Conservation (phyloP, 805 yeast species). For the Candida chilensis region DNA sequence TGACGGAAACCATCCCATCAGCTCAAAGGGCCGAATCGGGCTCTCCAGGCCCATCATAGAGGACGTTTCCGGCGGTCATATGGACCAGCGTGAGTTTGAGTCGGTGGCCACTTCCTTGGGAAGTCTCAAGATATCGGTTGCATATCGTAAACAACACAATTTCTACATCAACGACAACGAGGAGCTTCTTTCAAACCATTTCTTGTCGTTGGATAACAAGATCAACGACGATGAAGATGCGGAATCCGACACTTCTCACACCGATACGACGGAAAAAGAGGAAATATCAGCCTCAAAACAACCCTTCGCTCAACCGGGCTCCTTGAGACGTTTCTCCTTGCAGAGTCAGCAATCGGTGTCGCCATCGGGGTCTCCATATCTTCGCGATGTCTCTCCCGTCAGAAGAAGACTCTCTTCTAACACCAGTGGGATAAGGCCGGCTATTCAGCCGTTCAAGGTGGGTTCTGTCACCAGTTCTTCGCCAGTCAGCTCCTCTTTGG, state of each 20-base stretch:
- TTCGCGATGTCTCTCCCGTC: conserved; percentile 1
- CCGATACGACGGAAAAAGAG: no score
- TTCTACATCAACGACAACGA: conserved; percentile 66
- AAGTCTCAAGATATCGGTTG: conserved; percentile 60
- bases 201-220: conserved; percentile 34
- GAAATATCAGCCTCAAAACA: no score
- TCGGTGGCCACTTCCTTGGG: conserved; percentile 77
- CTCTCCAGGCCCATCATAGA: conserved; percentile 59
- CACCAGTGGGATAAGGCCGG: conserved; percentile 14
- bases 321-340: conserved; percentile 2
- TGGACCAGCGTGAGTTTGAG: conserved; percentile 52
- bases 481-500: conserved; percentile 25
- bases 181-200: conserved; percentile 49
- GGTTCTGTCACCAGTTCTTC: conserved; percentile 45
- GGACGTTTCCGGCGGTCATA: conserved; percentile 32
- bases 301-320: conserved; percentile 1
- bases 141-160: conserved; percentile 64
- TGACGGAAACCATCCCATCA: conserved; percentile 73
- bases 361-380: conserved; percentile 1
- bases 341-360: conserved; percentile 3
- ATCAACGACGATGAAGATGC: no score
- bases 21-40: conserved; percentile 80
- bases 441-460: conserved; percentile 52
- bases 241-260: no score
- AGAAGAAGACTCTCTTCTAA: conserved; percentile 8